Conservation (phyloP, 2,329 filamentous ascomycete species). For the Tolypocladium ovalisporum region DNA sequence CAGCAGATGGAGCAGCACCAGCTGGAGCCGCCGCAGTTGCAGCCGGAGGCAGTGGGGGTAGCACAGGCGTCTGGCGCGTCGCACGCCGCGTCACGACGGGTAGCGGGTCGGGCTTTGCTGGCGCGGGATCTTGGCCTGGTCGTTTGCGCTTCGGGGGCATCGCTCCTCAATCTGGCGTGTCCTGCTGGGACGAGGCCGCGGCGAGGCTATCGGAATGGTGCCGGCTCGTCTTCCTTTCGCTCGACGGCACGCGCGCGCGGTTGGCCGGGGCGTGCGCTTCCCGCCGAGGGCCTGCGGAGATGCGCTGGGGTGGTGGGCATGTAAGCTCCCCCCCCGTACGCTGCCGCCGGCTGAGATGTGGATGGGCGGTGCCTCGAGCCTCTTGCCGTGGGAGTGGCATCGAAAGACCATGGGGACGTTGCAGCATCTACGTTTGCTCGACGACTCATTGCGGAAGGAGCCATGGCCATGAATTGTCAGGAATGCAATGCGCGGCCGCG, state of each 20-base stretch:
- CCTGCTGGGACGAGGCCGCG: neutral
- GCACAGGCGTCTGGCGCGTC: slow-evolving; percentile 27
- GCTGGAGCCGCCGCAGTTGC: neutral
- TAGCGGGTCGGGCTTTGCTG: slow-evolving; percentile 6
- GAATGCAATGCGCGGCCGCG: neutral
- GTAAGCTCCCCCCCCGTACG: neutral
- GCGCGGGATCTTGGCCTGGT: slow-evolving; percentile 14
- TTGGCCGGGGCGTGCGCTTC: neutral
- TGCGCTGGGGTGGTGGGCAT: neutral
- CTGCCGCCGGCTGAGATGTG: neutral
- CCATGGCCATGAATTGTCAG: neutral
- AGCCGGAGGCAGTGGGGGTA: slow-evolving; percentile 13
- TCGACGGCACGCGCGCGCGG: neutral
- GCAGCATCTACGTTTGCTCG: neutral
- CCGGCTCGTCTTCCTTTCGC: neutral
- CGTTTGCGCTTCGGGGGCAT: slow-evolving; percentile 28
- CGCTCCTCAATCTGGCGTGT: slow-evolving; percentile 1
- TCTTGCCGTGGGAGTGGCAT: neutral
- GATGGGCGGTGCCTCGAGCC: neutral
- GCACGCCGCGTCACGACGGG: slow-evolving; percentile 21
- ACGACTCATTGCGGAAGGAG: neutral
- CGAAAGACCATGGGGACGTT: neutral
- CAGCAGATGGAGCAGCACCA: neutral
- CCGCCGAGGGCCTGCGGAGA: neutral
- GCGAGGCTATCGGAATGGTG: neutral